Percentiles rank a stretch among this genome's conserved stretches.
Evolutionary conservation across 331 rosid genomes (phyloP).

Genomic region (Rhamnella rubrinervis): DNA sequence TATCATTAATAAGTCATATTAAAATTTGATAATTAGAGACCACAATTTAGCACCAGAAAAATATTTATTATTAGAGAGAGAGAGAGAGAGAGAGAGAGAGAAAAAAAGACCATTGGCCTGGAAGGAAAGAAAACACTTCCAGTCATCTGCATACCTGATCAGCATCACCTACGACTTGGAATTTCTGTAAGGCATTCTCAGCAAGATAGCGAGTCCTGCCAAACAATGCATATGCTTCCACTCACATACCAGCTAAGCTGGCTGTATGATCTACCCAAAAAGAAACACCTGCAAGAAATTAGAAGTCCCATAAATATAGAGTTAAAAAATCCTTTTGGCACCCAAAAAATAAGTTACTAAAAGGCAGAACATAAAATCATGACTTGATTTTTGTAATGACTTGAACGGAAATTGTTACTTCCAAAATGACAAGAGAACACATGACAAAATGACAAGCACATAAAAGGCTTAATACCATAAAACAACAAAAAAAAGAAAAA

Average conservation of each 20-base stretch:
- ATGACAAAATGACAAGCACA: neutral
- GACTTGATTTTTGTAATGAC: no score
- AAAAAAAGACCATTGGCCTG: neutral
- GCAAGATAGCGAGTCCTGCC: conserved; percentile 63
- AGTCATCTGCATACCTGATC: conserved; percentile 33
- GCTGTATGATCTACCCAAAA: conserved; percentile 75
- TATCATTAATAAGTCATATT: neutral
- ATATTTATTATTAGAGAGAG: no score
- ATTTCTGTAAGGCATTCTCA: conserved; percentile 38
- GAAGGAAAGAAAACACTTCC: neutral
- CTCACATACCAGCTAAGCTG: conserved; percentile 83
- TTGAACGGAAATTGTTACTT: neutral
- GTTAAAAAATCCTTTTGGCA: neutral
- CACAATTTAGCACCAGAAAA: neutral
- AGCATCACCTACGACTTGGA: conserved; percentile 14
- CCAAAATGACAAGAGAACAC: neutral
- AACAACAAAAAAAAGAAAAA: neutral
- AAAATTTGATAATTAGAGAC: no score
- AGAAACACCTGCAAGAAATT: conserved; percentile 76
- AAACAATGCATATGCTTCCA: conserved; percentile 81
- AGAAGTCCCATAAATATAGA: conserved; percentile 13
- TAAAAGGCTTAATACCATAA: neutral
- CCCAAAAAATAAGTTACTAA: neutral
- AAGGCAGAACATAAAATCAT: neutral
- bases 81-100: neutral